Base-by-base conservation (phyloP, 768 basidiomycete genomes). In the Kwoniella newhampshirensis region DNA sequence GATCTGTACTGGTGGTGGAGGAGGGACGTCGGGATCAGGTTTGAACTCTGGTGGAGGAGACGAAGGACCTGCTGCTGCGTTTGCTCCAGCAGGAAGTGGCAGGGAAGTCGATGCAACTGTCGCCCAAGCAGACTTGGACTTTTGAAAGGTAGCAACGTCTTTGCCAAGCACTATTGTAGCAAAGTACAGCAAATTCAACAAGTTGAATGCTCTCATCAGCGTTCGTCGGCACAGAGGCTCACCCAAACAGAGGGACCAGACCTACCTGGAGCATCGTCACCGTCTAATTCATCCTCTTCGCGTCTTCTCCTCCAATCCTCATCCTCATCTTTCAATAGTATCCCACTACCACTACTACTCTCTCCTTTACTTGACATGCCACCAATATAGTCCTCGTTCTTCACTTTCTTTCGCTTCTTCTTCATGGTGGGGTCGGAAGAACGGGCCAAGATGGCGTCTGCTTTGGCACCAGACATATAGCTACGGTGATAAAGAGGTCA, bases 401-500 rank as follows among this genome's bases (percentile, higher is more conserved):
- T 88, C 50, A 85, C 82, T 55, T 71, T 68, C 77, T 88, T 90
- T 81, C 89, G 90, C 73, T 81, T 82, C 0, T 70, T 71, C 45
- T 65, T 68, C 4, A 66, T 37, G 1, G 47, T 55, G 12, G 65
- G 65, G 18, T 74, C 74, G 79, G 78, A 80, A 0, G 82, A 75
- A 42, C 84, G 84, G 3, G 91, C 81, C 7, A 97, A 81, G 61
- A 98, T 98, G 5, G 91, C 92, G 65, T 97, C 94, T 1, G 93
- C 91, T 70, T 97, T 98, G 0, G 90, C 85, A 0, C 94, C 94
- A 4, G 91, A 86, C 92, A 97, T 94, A 79, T 98, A 98, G 61
- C 73, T 71, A 18, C n/a, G n/a, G 18, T 57, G 25, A 21, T n/a
- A 15, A 43, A 30, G 21, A 44, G 43, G 27, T 28, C 8, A 20